A percentile compares a stretch with the other conserved stretches of the same genome.
phyloP scores from a whole-genome alignment of 2,329 filamentous ascomycete species.

The Chrysosphaeria jannelii region DNA sequence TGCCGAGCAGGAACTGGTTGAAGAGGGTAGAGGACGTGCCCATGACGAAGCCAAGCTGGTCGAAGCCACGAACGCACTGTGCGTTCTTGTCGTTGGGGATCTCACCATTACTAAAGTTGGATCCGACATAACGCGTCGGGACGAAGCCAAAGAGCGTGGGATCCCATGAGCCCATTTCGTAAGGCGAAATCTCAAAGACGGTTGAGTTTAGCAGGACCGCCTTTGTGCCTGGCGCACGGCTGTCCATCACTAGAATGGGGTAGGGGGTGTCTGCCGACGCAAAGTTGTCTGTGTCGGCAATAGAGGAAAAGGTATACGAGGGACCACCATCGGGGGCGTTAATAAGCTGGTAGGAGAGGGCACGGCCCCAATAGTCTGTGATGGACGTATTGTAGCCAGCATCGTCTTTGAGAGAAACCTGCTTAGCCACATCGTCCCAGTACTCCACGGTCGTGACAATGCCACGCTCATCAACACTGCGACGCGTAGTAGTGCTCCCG shows the following conservation, averaged over 20 bases:
- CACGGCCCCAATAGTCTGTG: constrained; percentile 74
- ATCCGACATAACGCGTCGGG: constrained; percentile 27
- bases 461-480: constrained; percentile 3
- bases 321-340: constrained; percentile 46
- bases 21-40: constrained; percentile 66
- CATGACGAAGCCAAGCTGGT: constrained; percentile 60
- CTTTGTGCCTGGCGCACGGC: constrained; percentile 13
- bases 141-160: constrained; percentile 26
- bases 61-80: constrained; percentile 45
- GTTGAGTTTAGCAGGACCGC: constrained; percentile 23
- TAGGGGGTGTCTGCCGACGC: constrained; percentile 13
- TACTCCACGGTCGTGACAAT: constrained; percentile 15
- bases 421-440: constrained; percentile 23
- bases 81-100: constrained; percentile 21
- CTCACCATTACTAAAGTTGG: constrained; percentile 21
- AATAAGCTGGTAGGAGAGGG: constrained; percentile 62
- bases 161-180: constrained; percentile 35
- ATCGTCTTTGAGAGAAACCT: constrained; percentile 27
- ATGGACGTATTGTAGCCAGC: constrained; percentile 39
- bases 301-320: constrained; percentile 53
- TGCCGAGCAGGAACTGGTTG: constrained; percentile 40
- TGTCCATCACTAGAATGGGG: constrained; percentile 19
- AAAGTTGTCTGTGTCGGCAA: constrained; percentile 15
- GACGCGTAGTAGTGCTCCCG: constrained; percentile 1
- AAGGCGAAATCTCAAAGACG: constrained; percentile 33